Evolutionary conservation across 805 yeast species (phyloP), one percentile per base, ranked within the genome.

Genomic region (Yarrowia keelungensis): DNA sequence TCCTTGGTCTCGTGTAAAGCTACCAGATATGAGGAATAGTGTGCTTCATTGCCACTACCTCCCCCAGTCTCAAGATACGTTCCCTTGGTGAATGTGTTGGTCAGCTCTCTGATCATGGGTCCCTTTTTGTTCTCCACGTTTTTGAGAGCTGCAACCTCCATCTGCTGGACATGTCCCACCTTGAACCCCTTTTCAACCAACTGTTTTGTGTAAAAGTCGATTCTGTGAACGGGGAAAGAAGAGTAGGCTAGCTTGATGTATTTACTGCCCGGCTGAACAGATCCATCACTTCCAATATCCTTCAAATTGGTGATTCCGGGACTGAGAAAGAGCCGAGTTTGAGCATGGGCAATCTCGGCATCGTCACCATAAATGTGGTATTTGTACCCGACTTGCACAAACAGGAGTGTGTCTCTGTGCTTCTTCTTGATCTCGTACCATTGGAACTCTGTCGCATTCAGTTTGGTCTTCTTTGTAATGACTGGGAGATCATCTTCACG

Each of bases 351-450:
- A 5, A 80, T 79, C 14, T 81, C 82, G 0, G 98, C 98, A 78
- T 94, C 98, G 68, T 87, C 83, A 0, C 97, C 97, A 76, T 86
- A 91, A 70, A 93, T 88, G 74, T 90, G 91, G 79, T 87, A 95
- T 77, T 92, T 92, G 79, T 94, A 95, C 0, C 99, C 99, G 2
- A 91, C 96, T 76, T 95, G 95, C 35, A 94, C 83, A 0, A 95
- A 87, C 9, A 95, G 79, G 1, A 95, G 72, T 66, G 90, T 90
- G 72, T 91, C 97, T 65, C 75, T 75, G 75, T 94, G 79, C 1
- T 77, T 73, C 7, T 77, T 72, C 74, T 92, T 92, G 65, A 95
- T 79, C 2, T 87, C 88, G 38, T 87, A 79, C 70, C 87, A 87
- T 77, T 93, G 98, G 70, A 83, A 84, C 72, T 92, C 98, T 45